Percentiles rank a stretch among this genome's conserved stretches.
Evolutionary conservation across 148 eudicot species (phyloP).

Genomic region (Oxyria digyna): DNA sequence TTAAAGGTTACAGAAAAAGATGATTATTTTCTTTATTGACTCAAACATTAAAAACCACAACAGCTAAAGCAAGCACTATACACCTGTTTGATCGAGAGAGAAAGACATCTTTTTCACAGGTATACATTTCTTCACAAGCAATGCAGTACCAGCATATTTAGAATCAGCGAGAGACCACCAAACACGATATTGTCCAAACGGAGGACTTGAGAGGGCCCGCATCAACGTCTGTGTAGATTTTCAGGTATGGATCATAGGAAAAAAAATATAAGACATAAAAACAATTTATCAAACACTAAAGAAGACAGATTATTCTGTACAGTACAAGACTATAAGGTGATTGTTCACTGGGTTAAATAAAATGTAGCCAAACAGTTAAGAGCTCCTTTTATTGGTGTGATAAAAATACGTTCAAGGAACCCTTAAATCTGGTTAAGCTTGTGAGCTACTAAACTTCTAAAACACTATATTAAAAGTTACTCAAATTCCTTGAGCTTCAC

Average conservation of each 20-base stretch:
- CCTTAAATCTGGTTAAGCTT: background rate
- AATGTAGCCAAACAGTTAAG: background rate
- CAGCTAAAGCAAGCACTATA: slow-evolving; percentile 3
- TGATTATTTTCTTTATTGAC: background rate
- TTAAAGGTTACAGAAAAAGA: background rate
- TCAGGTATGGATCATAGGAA: background rate
- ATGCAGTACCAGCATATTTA: slow-evolving; percentile 96
- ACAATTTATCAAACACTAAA: background rate
- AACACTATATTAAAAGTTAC: background rate
- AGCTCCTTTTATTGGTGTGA: background rate
- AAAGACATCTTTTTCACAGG: slow-evolving; percentile 65
- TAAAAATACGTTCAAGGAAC: background rate
- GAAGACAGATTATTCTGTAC: background rate
- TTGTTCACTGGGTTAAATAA: background rate
- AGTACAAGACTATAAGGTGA: no score
- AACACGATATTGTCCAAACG: slow-evolving; percentile 59
- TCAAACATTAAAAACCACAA: background rate
- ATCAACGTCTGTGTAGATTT: slow-evolving; percentile 40
- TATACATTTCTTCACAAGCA: slow-evolving; percentile 76
- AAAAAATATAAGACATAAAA: background rate
- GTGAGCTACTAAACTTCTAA: background rate
- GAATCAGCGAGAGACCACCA: slow-evolving; percentile 99
- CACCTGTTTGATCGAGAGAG: slow-evolving; percentile 74
- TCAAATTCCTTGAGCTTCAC: background rate
- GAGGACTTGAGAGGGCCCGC: slow-evolving; percentile 83